Base-by-base conservation (phyloP, 768 basidiomycete species). In the Tephrocybe sp. region DNA sequence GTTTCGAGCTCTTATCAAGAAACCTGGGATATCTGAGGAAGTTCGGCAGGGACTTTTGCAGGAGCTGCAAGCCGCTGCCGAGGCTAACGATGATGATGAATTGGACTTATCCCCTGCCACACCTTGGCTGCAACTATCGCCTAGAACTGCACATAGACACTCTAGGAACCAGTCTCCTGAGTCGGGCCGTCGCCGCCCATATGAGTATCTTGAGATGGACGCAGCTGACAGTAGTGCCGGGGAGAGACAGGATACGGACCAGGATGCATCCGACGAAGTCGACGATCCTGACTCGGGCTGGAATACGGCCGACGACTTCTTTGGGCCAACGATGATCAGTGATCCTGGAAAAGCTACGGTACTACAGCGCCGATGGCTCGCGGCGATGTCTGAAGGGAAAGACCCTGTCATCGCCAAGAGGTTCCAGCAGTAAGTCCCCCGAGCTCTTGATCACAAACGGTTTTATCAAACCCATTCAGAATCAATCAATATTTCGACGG, bases 401-500 rank as follows among this genome's bases (percentile, higher is more conserved):
- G 86, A 90, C 43, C 77, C 82, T 44, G 63, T 73, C 14, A 77
- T 91, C 43, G 81, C 81, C 3, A 79, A 77, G 59, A 80, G 86
- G 37, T 98, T 97, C 64, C 86, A 91, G 57, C 70, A 83, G 91
- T 95, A 51, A 60, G 88, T 67, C 18, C 2, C 39, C 4, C 34
- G 20, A 24, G 23, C 9, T 28, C 14, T 20, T 11, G 30, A 18
- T 30, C 20, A 44, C 44, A 23, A 51, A 1, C 47, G 33, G 39
- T 5, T 18, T 3, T 30, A 37, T 51, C 50, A 38, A 2, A 0
- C n/a, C 25, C 26, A 9, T 45, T 2, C 64, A 95, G 93, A 54
- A 90, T 96, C 45, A 88, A 91, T 53, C 90, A 91, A 60, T 97
- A 93, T 64, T 93, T 98, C 60, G 93, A 98, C 59, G 96, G 96